Percentiles rank a stretch among this genome's conserved stretches.
Evolutionary conservation across 2,329 filamentous ascomycete genomes (phyloP).

Genomic region (Penicillium sp.): DNA sequence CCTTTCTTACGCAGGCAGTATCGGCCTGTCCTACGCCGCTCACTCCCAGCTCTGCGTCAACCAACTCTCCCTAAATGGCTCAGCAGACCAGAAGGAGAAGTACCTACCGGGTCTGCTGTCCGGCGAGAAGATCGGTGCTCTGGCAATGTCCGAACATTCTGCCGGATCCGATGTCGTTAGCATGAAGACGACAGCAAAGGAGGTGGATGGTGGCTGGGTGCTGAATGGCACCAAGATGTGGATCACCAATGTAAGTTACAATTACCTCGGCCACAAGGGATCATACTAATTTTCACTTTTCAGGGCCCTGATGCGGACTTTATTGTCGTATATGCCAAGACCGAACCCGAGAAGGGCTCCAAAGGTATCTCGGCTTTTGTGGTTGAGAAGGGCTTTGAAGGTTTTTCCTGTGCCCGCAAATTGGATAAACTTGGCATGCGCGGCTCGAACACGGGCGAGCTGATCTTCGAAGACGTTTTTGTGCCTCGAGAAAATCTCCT

Average conservation of each 20-base stretch:
- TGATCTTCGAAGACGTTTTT: constrained; percentile 87
- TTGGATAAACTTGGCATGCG: constrained; percentile 98
- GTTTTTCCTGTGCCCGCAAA: constrained; percentile 85
- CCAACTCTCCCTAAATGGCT: constrained; percentile 88
- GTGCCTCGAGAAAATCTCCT: constrained; percentile 80
- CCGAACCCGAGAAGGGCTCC: constrained; percentile 71
- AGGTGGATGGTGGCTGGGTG: constrained; percentile 78
- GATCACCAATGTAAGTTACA: constrained; percentile 77
- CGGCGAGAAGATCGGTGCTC: constrained; percentile 76
- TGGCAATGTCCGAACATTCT: constrained; percentile 93
- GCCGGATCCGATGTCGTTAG: constrained; percentile 91
- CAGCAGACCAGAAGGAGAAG: constrained; percentile 70
- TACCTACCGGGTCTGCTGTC: constrained; percentile 79
- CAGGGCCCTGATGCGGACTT: constrained; percentile 82
- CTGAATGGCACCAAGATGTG: constrained; percentile 97
- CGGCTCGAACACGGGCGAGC: constrained; percentile 91
- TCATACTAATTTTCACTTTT: constrained; percentile 3
- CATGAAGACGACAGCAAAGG: constrained; percentile 83
- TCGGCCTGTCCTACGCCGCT: constrained; percentile 84
- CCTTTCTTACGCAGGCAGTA: constrained; percentile 32
- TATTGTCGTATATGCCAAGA: constrained; percentile 97
- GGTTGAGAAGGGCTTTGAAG: constrained; percentile 66
- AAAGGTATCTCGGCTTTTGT: constrained; percentile 96
- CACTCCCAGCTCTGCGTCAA: constrained; percentile 97
- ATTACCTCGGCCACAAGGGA: neutral